Evolutionary conservation across 352 stramenopile genomes (phyloP).

Genomic region (Globisporangium echinulatum): DNA sequence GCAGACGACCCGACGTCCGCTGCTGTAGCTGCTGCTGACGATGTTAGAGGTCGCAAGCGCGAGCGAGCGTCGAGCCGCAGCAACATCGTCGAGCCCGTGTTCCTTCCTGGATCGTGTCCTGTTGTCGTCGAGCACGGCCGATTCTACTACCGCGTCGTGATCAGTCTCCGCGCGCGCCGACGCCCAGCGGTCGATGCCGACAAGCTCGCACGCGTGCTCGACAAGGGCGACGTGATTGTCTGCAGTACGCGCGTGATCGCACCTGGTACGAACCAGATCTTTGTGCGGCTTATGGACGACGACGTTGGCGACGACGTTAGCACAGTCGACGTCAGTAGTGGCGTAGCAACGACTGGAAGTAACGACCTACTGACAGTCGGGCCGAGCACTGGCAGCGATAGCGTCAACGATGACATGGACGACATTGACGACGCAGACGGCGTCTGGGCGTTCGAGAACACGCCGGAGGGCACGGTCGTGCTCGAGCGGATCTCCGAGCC

Average conservation of each 20-base stretch:
- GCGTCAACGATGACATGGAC: not conserved
- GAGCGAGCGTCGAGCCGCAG: too few relatives aligned
- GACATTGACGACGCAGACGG: slow-evolving; percentile 21
- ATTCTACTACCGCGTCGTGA: slow-evolving; percentile 62
- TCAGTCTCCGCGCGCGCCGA: slow-evolving; percentile 39
- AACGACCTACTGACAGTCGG: too few relatives aligned
- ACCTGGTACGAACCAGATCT: slow-evolving; percentile 57
- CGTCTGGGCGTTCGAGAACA: slow-evolving; percentile 66
- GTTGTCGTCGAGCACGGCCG: slow-evolving; percentile 46
- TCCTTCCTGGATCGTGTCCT: slow-evolving; percentile 56
- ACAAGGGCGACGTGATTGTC: slow-evolving; percentile 46
- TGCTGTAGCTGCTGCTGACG: too few relatives aligned
- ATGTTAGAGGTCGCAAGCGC: too few relatives aligned
- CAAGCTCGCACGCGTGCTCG: slow-evolving; percentile 43
- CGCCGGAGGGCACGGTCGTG: slow-evolving; percentile 42
- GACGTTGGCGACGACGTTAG: slow-evolving; percentile 10
- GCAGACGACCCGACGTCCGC: too few relatives aligned
- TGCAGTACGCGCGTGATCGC: slow-evolving; percentile 47
- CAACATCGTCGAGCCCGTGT: slow-evolving; percentile 16
- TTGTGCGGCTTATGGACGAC: slow-evolving; percentile 31
- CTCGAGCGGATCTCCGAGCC: slow-evolving; percentile 57
- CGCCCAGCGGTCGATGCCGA: slow-evolving; percentile 42
- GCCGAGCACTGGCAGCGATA: not conserved
- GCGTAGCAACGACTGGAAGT: too few relatives aligned
- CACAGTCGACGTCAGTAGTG: slow-evolving; percentile 10